Evolutionary conservation across 495 filamentous ascomycete genomes (phyloP).

Genomic region (Lepidopterella palustris): DNA sequence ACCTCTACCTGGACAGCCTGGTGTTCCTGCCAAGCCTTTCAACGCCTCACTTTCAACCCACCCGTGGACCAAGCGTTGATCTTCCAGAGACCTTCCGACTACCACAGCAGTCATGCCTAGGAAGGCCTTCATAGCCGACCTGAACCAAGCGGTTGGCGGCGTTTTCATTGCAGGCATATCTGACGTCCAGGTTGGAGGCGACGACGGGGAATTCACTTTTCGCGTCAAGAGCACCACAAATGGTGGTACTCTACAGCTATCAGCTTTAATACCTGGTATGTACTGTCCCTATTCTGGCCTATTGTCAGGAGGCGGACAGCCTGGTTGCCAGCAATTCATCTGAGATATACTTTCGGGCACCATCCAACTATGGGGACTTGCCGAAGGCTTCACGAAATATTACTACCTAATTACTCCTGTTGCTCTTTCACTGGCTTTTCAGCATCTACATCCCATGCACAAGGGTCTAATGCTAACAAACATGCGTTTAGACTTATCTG

Average conservation of each 20-base stretch:
- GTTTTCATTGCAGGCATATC: conserved; percentile 38
- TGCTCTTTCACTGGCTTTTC: conserved; percentile 2
- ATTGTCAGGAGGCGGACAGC: too few relatives aligned
- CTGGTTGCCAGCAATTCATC: too few relatives aligned
- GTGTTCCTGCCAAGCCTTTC: neutral
- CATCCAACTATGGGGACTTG: too few relatives aligned
- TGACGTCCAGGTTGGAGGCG: conserved; percentile 49
- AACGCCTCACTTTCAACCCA: neutral
- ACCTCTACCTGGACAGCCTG: neutral
- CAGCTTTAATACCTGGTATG: conserved; percentile 51
- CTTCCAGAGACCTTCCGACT: neutral
- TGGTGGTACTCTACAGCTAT: conserved; percentile 42
- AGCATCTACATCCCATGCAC: neutral
- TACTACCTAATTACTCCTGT: too few relatives aligned
- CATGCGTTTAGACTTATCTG: conserved; percentile 45
- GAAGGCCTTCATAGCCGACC: conserved; percentile 48
- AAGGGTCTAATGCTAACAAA: neutral
- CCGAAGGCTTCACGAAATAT: too few relatives aligned
- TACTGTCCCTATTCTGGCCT: conserved; percentile 7
- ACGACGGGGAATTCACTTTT: conserved; percentile 59
- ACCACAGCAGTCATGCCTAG: conserved; percentile 47
- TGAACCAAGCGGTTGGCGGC: conserved; percentile 38
- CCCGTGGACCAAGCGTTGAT: neutral
- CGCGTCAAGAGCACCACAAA: conserved; percentile 16
- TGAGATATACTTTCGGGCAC: too few relatives aligned